Evolutionary conservation across 306 rosid species (phyloP).

Genomic region (Cicer chorassanicum): DNA sequence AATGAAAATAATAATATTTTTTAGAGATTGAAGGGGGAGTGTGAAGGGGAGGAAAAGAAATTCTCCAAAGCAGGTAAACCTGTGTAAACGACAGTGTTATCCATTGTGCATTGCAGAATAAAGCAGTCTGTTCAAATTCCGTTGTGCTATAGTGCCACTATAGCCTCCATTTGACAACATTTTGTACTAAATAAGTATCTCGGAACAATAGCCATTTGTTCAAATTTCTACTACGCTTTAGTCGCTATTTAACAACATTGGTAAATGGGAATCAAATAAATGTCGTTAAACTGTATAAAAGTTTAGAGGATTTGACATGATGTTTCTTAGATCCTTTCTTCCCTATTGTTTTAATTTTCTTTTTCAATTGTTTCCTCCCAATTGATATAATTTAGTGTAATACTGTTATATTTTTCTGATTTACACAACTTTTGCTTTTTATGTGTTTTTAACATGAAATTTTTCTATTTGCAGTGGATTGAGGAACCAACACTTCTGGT

Average conservation of each 20-base stretch:
- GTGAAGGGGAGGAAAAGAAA: constrained; percentile 13
- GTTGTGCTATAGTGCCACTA: too few species aligned
- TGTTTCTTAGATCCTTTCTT: neutral
- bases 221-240: too few species aligned
- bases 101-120: too few species aligned
- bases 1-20: neutral
- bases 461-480: constrained; percentile 82
- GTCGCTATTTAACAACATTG: too few species aligned
- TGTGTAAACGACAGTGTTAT: neutral
- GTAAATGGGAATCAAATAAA: too few species aligned
- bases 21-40: constrained; percentile 10
- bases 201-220: too few species aligned
- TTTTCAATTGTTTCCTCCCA: constrained; percentile 7
- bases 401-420: constrained; percentile 19
- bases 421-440: constrained; percentile 35
- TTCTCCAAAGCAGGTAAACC: neutral
- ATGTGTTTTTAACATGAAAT: constrained; percentile 49
- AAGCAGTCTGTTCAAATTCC: too few species aligned
- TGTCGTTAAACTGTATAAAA: neutral
- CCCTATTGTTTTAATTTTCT: neutral
- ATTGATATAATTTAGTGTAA: constrained; percentile 1
- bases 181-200: too few species aligned
- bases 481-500: constrained; percentile 92
- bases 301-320: neutral
- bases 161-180: too few species aligned